Base-by-base conservation (phyloP, 2,329 filamentous ascomycete genomes). In the Calcarisporium arbuscula region DNA sequence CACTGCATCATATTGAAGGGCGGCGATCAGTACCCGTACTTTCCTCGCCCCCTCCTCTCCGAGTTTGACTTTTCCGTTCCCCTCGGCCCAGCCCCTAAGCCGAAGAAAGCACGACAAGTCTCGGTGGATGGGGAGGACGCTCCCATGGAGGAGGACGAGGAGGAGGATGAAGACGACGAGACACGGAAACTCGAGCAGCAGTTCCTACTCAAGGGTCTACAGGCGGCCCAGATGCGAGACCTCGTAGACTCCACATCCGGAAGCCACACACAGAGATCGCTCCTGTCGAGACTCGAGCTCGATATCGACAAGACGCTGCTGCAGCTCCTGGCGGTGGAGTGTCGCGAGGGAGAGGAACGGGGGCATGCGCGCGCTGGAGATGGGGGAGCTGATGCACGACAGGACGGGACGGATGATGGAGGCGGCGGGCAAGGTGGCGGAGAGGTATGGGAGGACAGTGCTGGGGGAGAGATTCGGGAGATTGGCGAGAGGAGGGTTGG, bases 1-100 rank as follows among this genome's bases (percentile, higher is more conserved):
- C 90, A 96, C 69, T 98, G 94, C 65, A 95, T 98, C 62, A 96
- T 98, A 50, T 80, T 98, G 53, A 98, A 98, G 64, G 92, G 92
- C 43, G 85, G 84, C 22, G 92, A 98, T 54, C 77, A 82, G 53
- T 86, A 95, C 53, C 89, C 90, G 1, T 95, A 92, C 65, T 96
- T 90, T 63, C 92, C 87, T 9, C 80, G 85, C 8, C 89, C 87
- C 3, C 67, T 95, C 23, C 80, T 98, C 22, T 89, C 82, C 27
- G 92, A 98, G 57, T 98, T 98, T 53, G 85, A 88, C 31, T 94
- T 98, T 56, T 78, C 82, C 28, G 75, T 98, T 14, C 92, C 94
- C 1, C 66, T 95, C 21, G 75, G 77, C 4, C 76, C 76, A 2
- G 64, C 68, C 0, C 55, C 48, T 25, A 61, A 49, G 45, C 35